These are phyloP conservation scores for Acanthamoeba healyi DNA, from an alignment of 208 protist species.

Conservation along the genomic window DNA sequence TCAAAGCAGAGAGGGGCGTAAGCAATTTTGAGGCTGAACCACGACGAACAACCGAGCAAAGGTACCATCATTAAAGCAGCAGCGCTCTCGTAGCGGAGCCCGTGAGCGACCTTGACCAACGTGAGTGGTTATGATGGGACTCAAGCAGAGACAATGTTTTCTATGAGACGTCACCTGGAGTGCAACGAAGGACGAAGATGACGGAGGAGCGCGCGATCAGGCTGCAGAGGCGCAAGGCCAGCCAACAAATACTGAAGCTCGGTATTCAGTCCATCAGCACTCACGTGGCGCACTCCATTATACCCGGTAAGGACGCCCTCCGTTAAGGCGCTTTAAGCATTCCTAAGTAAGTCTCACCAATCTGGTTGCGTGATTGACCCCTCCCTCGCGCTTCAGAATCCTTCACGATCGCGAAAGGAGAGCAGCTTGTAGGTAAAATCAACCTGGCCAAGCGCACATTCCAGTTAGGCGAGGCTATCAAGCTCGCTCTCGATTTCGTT, in stretches of 20 bases:
- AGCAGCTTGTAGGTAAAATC: background rate
- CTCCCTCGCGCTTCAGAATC: background rate
- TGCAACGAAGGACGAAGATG: constrained; percentile 35
- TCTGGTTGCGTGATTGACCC: background rate
- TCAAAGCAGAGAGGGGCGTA: background rate
- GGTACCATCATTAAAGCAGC: too few relatives aligned
- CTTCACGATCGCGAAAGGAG: constrained; percentile 10
- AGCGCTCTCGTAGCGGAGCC: too few relatives aligned
- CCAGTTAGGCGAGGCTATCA: constrained; percentile 18
- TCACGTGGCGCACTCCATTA: background rate
- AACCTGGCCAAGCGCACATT: constrained; percentile 15
- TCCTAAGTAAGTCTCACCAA: too few relatives aligned
- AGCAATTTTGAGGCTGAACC: background rate
- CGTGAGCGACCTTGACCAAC: background rate
- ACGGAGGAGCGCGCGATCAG: background rate
- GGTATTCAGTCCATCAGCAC: background rate
- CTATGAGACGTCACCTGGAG: background rate
- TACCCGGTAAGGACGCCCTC: background rate
- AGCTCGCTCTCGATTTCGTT: background rate
- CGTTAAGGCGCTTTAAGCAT: too few relatives aligned
- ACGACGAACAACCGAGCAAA: background rate
- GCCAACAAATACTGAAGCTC: background rate
- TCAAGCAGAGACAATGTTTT: background rate
- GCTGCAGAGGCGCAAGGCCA: background rate
- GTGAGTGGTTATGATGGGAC: too few relatives aligned